Evolutionary conservation across 306 rosid genomes (phyloP).

Genomic region (Psophocarpus tetragonolobus): DNA sequence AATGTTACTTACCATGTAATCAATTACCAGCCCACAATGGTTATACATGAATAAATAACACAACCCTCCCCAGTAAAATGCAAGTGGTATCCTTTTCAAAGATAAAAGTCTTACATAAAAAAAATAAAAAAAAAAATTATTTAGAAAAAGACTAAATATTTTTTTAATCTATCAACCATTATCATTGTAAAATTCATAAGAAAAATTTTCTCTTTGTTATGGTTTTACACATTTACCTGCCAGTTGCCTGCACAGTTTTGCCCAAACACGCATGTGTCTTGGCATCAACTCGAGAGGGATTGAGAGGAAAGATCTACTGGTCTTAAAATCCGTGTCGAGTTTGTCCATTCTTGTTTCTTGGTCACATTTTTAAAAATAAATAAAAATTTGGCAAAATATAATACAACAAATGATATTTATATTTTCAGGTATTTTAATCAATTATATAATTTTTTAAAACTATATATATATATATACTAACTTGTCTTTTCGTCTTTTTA

Average conservation of each 20-base stretch:
- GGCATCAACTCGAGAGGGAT: neutral
- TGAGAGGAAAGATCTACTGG: neutral
- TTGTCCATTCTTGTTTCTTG: too few relatives aligned
- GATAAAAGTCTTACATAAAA: neutral
- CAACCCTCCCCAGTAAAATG: neutral
- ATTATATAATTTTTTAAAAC: too few relatives aligned
- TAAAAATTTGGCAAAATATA: too few relatives aligned
- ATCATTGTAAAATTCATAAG: neutral
- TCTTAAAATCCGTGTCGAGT: neutral
- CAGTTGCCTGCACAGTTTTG: neutral
- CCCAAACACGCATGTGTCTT: neutral
- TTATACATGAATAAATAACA: neutral
- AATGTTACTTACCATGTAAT: constrained; percentile 9
- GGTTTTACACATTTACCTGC: neutral
- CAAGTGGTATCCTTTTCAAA: neutral
- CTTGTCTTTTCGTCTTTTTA: too few relatives aligned
- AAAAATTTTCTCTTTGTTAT: neutral
- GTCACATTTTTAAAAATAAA: too few relatives aligned
- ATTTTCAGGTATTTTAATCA: too few relatives aligned
- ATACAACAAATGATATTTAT: too few relatives aligned
- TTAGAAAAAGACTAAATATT: neutral
- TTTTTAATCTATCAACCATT: neutral
- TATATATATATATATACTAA: too few relatives aligned
- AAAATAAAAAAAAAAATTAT: too few relatives aligned
- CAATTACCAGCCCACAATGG: constrained; percentile 19